Evolutionary conservation across 371 early-diverging fungal genomes (phyloP).

Genomic region (Saksenaea oblongispora): DNA sequence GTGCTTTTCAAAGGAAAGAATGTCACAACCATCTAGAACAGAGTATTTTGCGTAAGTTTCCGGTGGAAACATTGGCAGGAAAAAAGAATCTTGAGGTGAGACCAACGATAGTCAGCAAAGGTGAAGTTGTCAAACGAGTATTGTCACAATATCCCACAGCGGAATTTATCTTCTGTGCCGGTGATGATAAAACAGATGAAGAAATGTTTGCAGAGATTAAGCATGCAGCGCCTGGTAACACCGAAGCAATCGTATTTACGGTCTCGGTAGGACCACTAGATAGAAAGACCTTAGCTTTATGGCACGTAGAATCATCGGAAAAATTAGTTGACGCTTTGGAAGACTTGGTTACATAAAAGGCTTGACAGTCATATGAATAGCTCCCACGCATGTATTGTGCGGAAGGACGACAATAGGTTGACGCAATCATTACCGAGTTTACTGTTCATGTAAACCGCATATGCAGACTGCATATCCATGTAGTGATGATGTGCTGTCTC

Average conservation of each 20-base stretch:
- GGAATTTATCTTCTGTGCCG: conserved; percentile 89
- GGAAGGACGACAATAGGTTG: too few species aligned
- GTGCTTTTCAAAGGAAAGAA: conserved; percentile 81
- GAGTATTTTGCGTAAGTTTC: conserved; percentile 75
- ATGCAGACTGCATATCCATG: background rate
- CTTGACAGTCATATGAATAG: too few species aligned
- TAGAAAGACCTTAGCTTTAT: conserved; percentile 80
- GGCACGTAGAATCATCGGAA: conserved; percentile 60
- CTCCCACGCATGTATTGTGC: too few species aligned
- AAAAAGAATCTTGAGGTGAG: conserved; percentile 94
- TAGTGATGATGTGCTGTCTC: background rate
- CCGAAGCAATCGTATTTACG: conserved; percentile 12
- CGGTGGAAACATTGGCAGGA: conserved; percentile 89
- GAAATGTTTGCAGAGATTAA: conserved; percentile 77
- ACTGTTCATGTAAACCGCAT: too few species aligned
- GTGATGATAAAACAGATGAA: conserved; percentile 94
- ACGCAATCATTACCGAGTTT: too few species aligned
- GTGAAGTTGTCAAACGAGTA: conserved; percentile 88
- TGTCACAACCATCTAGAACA: conserved; percentile 86
- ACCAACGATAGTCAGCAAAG: conserved; percentile 76
- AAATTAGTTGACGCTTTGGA: conserved; percentile 1
- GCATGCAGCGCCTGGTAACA: background rate
- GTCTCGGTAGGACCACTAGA: conserved; percentile 46
- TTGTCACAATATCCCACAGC: conserved; percentile 50
- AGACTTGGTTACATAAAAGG: background rate